phyloP scores from a whole-genome alignment of 2,329 filamentous ascomycete species.

The Lachnellula hyalina region DNA sequence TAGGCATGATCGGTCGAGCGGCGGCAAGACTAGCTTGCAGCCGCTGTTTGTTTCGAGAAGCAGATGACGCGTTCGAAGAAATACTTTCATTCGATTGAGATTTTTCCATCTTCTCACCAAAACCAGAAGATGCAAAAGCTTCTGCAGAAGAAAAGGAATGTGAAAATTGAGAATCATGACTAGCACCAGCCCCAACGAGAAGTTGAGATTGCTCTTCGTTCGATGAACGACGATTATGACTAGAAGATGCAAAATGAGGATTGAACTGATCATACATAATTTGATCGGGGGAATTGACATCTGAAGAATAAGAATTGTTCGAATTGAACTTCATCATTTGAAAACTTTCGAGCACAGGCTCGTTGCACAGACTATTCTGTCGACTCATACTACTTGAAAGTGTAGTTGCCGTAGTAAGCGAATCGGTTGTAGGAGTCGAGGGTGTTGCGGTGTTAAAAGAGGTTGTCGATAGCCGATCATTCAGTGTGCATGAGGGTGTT shows the following conservation, averaged over 20 bases:
- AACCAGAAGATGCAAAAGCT: constrained; percentile 20
- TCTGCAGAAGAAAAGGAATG: constrained; percentile 22
- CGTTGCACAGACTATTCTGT: constrained; percentile 30
- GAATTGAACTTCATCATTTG: constrained; percentile 32
- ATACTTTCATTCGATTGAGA: constrained; percentile 31
- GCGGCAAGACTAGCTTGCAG: constrained; percentile 26
- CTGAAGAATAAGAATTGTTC: constrained; percentile 26
- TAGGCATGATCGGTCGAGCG: constrained; percentile 28
- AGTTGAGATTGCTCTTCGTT: constrained; percentile 30
- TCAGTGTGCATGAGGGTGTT: constrained; percentile 13
- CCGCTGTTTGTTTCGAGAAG: constrained; percentile 30
- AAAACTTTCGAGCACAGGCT: constrained; percentile 28
- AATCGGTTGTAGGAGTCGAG: constrained; percentile 27
- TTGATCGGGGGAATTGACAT: constrained; percentile 24
- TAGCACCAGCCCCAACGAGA: constrained; percentile 29
- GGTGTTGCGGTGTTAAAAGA: constrained; percentile 26
- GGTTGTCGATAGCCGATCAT: constrained; percentile 11
- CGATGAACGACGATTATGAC: constrained; percentile 26
- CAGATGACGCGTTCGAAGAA: constrained; percentile 25
- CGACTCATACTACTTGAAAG: constrained; percentile 30
- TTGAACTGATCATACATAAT: constrained; percentile 23
- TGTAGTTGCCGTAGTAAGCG: constrained; percentile 30
- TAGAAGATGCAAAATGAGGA: constrained; percentile 22
- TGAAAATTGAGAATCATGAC: constrained; percentile 29
- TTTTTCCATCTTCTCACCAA: constrained; percentile 30